Evolutionary conservation across 306 rosid genomes (phyloP).

Genomic region (Casuarina cunninghamiana): DNA sequence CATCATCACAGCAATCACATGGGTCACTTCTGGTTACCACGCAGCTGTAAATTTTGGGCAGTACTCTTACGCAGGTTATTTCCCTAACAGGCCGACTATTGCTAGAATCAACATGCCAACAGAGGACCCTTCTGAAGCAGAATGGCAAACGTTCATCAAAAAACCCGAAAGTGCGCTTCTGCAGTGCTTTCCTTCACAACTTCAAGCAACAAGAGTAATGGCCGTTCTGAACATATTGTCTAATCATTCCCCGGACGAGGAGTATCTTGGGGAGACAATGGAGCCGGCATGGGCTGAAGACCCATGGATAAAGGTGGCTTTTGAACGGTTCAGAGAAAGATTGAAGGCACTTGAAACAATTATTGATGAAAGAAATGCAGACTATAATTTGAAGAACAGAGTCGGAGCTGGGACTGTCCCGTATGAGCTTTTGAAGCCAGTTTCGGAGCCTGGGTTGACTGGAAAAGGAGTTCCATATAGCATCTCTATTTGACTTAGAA

Average conservation of each 20-base stretch:
- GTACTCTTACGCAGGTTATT: constrained; percentile 60
- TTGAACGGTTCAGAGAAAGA: constrained; percentile 51
- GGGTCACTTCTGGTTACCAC: constrained; percentile 78
- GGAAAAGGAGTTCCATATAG: constrained; percentile 80
- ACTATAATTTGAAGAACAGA: constrained; percentile 54
- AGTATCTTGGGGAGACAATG: constrained; percentile 61
- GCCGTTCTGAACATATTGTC: constrained; percentile 69
- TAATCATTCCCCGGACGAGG: constrained; percentile 83
- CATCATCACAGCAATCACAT: constrained; percentile 51
- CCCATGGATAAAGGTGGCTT: constrained; percentile 54
- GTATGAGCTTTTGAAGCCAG: constrained; percentile 76
- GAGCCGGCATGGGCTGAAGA: constrained; percentile 68
- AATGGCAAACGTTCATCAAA: constrained; percentile 38
- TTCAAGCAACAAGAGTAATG: constrained; percentile 64
- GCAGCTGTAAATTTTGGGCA: constrained; percentile 86
- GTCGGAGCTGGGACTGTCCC: constrained; percentile 75
- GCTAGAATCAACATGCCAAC: constrained; percentile 62
- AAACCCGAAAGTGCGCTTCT: constrained; percentile 58
- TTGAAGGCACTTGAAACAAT: constrained; percentile 46
- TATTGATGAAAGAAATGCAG: constrained; percentile 58
- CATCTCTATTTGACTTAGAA: constrained; percentile 61
- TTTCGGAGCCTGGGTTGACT: constrained; percentile 69
- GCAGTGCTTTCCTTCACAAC: constrained; percentile 63
- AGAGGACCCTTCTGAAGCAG: constrained; percentile 48
- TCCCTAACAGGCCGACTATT: constrained; percentile 70